Base-by-base conservation (phyloP, 2,329 filamentous ascomycete species). In the Myrmaecium sp. region DNA sequence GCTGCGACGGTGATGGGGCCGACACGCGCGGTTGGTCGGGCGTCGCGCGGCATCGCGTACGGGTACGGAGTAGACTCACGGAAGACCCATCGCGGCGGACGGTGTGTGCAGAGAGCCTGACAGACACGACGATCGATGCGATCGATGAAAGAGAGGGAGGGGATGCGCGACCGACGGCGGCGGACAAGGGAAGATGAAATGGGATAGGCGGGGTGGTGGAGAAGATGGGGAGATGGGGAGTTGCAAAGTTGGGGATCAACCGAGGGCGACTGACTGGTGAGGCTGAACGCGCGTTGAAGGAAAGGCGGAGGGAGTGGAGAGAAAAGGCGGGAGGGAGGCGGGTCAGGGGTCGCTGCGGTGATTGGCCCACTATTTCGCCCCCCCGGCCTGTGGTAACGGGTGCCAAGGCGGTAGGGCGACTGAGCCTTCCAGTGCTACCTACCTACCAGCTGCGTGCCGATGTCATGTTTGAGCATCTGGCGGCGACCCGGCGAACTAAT, bases 21-120 rank as follows among this genome's bases (percentile, higher is more conserved):
- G 32, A 22, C 15, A 28, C 30, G 30, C 30, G 21, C 21, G 30
- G 7, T 21, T 18, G 17, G 14, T 13, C 21, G 25, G 21, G 30
- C 32, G 29, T 31, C 31, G 30, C 16, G 29, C 29, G 21, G 30
- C 32, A 30, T 31, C 31, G 30, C 16, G 21, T 16, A 14, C 16
- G 14, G 25, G 25, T 21, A 25, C 17, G 25, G 27, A 21, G 33
- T 23, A 13, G 30, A 49, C 55, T 48, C 49, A 58, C 55, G 58
- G 60, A 40, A 64, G 54, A 39, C 60, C 60, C 59, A 64, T 64
- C 29, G 33, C 40, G 35, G 27, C 17, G 41, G 36, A 34, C 26
- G 31, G 33, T 15, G 22, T 28, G 24, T 25, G 25, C 21, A n/a
- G n/a, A n/a, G n/a, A n/a, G n/a, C n/a, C n/a, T n/a, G n/a, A n/a